Base-by-base conservation (phyloP, 139 green algal genomes). In the Spirogloea muscicola region DNA sequence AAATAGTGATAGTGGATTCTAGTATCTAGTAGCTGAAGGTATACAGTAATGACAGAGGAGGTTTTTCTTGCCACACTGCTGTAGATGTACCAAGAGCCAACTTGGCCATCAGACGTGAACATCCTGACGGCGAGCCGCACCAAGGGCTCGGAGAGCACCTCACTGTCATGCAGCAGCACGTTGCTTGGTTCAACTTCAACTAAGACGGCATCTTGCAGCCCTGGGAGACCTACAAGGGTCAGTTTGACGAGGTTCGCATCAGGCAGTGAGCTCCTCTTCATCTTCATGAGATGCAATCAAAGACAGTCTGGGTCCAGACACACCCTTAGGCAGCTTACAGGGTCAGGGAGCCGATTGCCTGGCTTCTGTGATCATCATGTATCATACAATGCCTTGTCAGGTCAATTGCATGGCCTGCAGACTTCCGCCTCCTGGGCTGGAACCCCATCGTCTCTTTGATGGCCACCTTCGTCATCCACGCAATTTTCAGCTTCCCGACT, bases 221-320 rank as follows among this genome's bases (percentile, higher is more conserved):
- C 13, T 80, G 55, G 52, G 75, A 82, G 51, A 82, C 74, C 9
- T 75, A n/a, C n/a, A n/a, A n/a, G n/a, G n/a, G n/a, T n/a, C n/a
- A n/a, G n/a, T n/a, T n/a, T n/a, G n/a, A n/a, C n/a, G n/a, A n/a
- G n/a, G n/a, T n/a, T n/a, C n/a, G n/a, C n/a, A n/a, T n/a, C n/a
- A n/a, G n/a, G n/a, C n/a, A n/a, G n/a, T n/a, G n/a, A n/a, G n/a
- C n/a, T n/a, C n/a, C n/a, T n/a, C n/a, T n/a, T n/a, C n/a, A n/a
- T n/a, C n/a, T n/a, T n/a, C n/a, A n/a, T n/a, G n/a, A n/a, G n/a
- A n/a, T n/a, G n/a, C n/a, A n/a, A n/a, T n/a, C n/a, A n/a, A n/a
- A n/a, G n/a, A n/a, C n/a, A n/a, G n/a, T n/a, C n/a, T n/a, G n/a
- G n/a, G n/a, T n/a, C n/a, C n/a, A n/a, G n/a, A n/a, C n/a, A n/a